Evolutionary conservation across 805 yeast species (phyloP).

Genomic region (Nakazawaea populi): DNA sequence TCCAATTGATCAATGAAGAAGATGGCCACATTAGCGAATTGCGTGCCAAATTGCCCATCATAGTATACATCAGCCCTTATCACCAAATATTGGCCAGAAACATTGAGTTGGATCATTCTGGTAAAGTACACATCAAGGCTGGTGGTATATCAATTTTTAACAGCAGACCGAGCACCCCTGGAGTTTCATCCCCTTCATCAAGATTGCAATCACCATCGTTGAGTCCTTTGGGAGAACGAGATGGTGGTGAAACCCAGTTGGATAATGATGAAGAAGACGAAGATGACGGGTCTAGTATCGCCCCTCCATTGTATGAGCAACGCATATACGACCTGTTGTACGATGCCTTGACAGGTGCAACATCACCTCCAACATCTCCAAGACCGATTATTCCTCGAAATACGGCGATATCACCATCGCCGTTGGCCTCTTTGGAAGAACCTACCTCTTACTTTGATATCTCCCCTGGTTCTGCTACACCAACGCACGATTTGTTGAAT

Average conservation of each 20-base stretch:
- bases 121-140: conserved; percentile 19
- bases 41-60: conserved; percentile 83
- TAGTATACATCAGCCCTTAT: conserved; percentile 50
- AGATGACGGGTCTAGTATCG: conserved; percentile 15
- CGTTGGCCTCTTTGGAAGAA: neutral
- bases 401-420: neutral
- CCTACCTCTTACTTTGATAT: conserved; percentile 8
- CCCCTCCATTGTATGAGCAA: conserved; percentile 39
- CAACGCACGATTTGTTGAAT: conserved; percentile 8
- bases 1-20: conserved; percentile 66
- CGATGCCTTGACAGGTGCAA: conserved; percentile 24
- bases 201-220: conserved; percentile 3
- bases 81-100: conserved; percentile 18
- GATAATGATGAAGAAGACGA: conserved; percentile 15
- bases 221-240: conserved; percentile 8
- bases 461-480: conserved; percentile 6
- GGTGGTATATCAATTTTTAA: conserved; percentile 13
- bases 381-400: conserved; percentile 7
- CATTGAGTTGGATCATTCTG: conserved; percentile 18
- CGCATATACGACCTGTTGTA: conserved; percentile 31
- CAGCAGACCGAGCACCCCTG: neutral
- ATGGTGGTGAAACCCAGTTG: conserved; percentile 10
- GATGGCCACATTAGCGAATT: conserved; percentile 92
- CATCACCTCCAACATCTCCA: conserved; percentile 15
- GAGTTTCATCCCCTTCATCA: neutral